Base-by-base conservation (phyloP, 352 stramenopile species). In the Phytophthora citrophthora region DNA sequence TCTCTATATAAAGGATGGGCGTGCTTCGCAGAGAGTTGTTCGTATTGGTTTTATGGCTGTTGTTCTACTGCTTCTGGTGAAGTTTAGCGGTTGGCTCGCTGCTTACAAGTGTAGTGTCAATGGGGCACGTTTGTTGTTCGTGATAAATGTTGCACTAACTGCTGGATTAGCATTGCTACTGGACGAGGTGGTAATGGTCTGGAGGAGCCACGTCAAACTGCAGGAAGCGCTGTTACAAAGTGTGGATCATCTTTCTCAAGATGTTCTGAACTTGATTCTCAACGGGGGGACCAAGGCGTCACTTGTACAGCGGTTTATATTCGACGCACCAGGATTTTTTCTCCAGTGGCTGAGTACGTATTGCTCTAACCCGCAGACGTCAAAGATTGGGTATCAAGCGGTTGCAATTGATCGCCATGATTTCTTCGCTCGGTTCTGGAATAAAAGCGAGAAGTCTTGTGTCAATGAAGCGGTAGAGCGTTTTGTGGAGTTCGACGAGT, bases 231-330 rank as follows among this genome's bases (percentile, higher is more conserved):
- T 66, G 5, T 15, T 10, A 34, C 16, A 53, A 48, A 20, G 46
- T 44, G 1, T 58, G 40, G 24, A 62, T 13, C 31, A 36, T 0
- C 66, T 86, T 8, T 74, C 55, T 0, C 65, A 73, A 27, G 36
- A 59, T 3, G 57, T 61, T 12, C 48, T 78, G 6, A 56, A 36
- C 0, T 27, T 61, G 7, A 60, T 88, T 15, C 53, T 90, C 11
- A 85, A 88, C 38, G 78, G 76, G 43, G 76, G 70, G 0, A 36
- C 45, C 1, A 24, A 45, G 16, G 72, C 76, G 2, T 87, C 78
- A 8, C 62, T 90, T 6, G 72, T 72, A 20, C 78, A 88, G 10
- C 67, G 78, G 9, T 86, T 88, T 43, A 46, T 83, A 5, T 63
- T 86, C 18, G 78, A 90, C 43, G 76, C 67, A 4, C 79, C 77